phyloP scores from a whole-genome alignment of 2,329 filamentous ascomycete species.

The Rhytidhysteron rufulum region DNA sequence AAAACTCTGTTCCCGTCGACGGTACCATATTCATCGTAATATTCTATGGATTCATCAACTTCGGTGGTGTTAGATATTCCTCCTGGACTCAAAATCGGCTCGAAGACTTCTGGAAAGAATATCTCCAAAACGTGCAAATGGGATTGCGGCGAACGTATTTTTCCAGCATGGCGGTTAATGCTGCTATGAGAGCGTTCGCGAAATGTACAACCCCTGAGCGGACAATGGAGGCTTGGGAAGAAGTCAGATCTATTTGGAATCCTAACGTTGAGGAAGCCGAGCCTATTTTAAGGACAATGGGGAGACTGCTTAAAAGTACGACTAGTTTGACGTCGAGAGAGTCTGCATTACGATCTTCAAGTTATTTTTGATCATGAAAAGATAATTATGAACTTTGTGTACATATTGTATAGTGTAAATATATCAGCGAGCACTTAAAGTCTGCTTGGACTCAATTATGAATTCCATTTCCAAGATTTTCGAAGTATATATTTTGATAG shows the following conservation, averaged over 20 bases:
- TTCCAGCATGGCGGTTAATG: slow-evolving; percentile 20
- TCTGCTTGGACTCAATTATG: too few species aligned
- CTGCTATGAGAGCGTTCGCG: slow-evolving; percentile 54
- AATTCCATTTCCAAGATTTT: too few species aligned
- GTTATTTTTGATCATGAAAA: too few species aligned
- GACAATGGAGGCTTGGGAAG: slow-evolving; percentile 54
- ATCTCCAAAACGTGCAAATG: slow-evolving; percentile 16
- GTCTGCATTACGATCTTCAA: too few species aligned
- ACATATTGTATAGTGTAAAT: too few species aligned
- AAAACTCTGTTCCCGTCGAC: slow-evolving; percentile 62
- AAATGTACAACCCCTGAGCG: slow-evolving; percentile 53
- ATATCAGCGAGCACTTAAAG: too few species aligned
- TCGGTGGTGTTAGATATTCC: slow-evolving; percentile 64
- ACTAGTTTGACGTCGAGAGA: too few species aligned
- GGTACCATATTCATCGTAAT: slow-evolving; percentile 75
- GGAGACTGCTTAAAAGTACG: slow-evolving; percentile 14
- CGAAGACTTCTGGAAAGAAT: slow-evolving; percentile 38
- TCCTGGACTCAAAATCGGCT: slow-evolving; percentile 72
- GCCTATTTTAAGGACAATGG: slow-evolving; percentile 18
- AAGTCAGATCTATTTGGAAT: slow-evolving; percentile 38
- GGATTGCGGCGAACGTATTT: slow-evolving; percentile 24
- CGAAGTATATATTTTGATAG: too few species aligned
- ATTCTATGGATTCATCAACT: slow-evolving; percentile 73
- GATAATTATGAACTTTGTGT: too few species aligned
- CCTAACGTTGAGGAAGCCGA: slow-evolving; percentile 32